phyloP scores from a whole-genome alignment of 2,329 filamentous ascomycete species.

The Arthrobotrys entomopaga region DNA sequence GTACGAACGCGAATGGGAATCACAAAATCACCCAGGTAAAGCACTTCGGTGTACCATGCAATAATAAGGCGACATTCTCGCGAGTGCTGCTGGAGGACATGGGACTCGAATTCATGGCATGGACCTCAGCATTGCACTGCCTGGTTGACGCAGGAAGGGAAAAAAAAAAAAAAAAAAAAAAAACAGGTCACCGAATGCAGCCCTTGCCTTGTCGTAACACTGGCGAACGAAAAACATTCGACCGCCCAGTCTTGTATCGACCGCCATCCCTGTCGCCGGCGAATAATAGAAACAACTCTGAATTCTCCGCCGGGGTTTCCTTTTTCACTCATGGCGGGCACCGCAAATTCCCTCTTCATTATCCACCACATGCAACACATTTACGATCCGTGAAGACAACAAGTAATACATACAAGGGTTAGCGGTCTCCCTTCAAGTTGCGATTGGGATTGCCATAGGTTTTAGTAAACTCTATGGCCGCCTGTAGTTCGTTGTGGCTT shows the following conservation, averaged over 20 bases:
- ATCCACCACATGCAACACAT: slow-evolving; percentile 49
- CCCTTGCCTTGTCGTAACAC: slow-evolving; percentile 4
- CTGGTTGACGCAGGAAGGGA: slow-evolving; percentile 27
- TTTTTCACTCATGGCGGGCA: slow-evolving; percentile 11
- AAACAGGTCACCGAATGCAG: slow-evolving; percentile 40
- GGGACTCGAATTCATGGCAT: too few relatives aligned
- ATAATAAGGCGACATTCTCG: too few relatives aligned
- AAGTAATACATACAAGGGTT: background rate
- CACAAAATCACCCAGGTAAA: background rate
- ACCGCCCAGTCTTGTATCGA: too few relatives aligned
- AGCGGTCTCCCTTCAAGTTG: background rate
- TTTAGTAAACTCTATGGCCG: too few relatives aligned
- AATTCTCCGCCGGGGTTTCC: slow-evolving; percentile 52
- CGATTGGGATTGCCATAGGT: too few relatives aligned
- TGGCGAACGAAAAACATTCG: slow-evolving; percentile 11
- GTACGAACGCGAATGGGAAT: slow-evolving; percentile 1
- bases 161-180: too few relatives aligned
- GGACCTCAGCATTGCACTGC: slow-evolving; percentile 19
- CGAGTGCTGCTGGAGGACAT: too few relatives aligned
- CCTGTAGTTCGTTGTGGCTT: too few relatives aligned
- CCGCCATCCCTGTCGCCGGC: slow-evolving; percentile 31
- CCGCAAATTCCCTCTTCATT: slow-evolving; percentile 1
- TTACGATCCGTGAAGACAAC: background rate
- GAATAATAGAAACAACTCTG: slow-evolving; percentile 29
- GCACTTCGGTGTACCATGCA: too few relatives aligned